Base-by-base conservation (phyloP, 148 eudicot genomes). In the Diospyros kaki region DNA sequence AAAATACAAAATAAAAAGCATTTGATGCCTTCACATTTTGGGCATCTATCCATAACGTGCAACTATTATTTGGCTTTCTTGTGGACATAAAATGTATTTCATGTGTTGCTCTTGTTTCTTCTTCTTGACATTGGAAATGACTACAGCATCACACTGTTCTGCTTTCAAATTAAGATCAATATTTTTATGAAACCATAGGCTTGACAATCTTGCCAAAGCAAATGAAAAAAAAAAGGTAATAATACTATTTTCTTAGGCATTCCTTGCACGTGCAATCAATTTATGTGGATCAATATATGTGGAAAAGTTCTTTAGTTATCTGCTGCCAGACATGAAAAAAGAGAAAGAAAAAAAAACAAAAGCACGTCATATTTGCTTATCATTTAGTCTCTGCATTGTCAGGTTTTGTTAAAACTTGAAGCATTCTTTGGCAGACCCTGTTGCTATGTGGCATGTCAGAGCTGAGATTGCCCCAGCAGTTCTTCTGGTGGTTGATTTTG, bases 351-450 rank as follows among this genome's bases (percentile, higher is more conserved):
- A 28, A 28, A 28, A 28, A 28, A 48, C 46, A 66, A 72, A 44
- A 55, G 80, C 68, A 81, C 79, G 78, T 83, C 59, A 75, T 80
- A 80, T 81, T 73, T 75, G 86, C 92, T 93, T 88, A 88, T 91
- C 75, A 74, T 84, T 64, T 78, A 91, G 93, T 84, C 83, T 92
- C 79, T 92, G 90, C 82, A 82, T 90, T 92, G 90, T 87, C 94
- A 91, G 97, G 96, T 93, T 90, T 77, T 81, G 88, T 88, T 84
- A 92, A 89, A 89, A 79, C 89, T 93, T 96, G 99, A 87, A 87
- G 98, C 94, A 79, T 89, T 96, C 84, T 93, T 96, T 92, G 96
- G 94, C 99, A 96, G 99, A 93, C 97, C 99, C 99, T 66, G 96
- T 96, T 81, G 95, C 99, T 73, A 86, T 93, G 97, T 95, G 93